Percentiles rank a stretch among this genome's conserved stretches.
These are phyloP conservation scores for Lagerstroemia fauriei DNA, from an alignment of 441 rosid genomes.

Conservation along the genomic window DNA sequence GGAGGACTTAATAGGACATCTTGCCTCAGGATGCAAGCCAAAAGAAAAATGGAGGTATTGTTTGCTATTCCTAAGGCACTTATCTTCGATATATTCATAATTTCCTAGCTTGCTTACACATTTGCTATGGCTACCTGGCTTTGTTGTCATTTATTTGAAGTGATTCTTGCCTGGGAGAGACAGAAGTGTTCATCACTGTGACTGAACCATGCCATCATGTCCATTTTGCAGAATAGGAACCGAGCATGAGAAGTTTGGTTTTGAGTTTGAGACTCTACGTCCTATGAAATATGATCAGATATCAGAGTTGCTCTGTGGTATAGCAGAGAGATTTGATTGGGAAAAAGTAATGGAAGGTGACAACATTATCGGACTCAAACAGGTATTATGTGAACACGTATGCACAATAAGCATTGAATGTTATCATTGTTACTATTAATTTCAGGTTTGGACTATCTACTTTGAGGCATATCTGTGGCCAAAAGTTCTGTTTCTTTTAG, in stretches of 20 bases:
- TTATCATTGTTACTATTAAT: neutral
- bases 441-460: neutral
- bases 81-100: neutral
- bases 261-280: conserved; percentile 65
- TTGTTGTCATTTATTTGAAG: neutral
- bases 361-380: conserved; percentile 82
- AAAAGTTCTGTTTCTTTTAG: neutral
- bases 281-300: conserved; percentile 97
- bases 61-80: neutral
- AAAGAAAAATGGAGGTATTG: conserved; percentile 85
- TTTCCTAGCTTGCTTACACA: neutral
- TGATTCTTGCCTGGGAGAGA: conserved; percentile 1
- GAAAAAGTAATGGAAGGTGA: conserved; percentile 90
- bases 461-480: neutral
- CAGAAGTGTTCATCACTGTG: neutral
- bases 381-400: conserved; percentile 34
- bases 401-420: no score
- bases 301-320: conserved; percentile 80
- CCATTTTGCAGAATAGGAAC: conserved; percentile 81
- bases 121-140: neutral
- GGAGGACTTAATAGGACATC: conserved; percentile 82
- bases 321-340: conserved; percentile 98
- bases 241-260: conserved; percentile 98
- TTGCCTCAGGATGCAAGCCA: conserved; percentile 90
- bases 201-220: conserved; percentile 31